A percentile compares a stretch with the other conserved stretches of the same genome.
phyloP scores from a whole-genome alignment of 2,329 filamentous ascomycete genomes.

The Plectosphaerella plurivora region DNA sequence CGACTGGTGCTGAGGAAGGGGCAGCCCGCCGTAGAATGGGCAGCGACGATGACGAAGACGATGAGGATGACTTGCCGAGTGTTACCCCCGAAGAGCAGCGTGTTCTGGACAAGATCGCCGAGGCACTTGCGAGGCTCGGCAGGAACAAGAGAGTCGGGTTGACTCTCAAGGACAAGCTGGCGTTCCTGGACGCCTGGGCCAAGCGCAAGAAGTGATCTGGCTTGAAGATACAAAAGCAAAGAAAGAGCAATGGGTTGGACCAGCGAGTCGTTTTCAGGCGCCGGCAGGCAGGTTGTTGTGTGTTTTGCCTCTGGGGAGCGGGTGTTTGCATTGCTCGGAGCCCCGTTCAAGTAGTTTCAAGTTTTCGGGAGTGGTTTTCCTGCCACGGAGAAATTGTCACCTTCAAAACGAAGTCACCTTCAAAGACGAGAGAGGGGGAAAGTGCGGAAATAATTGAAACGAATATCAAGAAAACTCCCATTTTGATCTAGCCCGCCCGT shows the following conservation, averaged over 20 bases:
- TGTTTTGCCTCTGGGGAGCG: neutral
- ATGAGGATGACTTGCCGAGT: slow-evolving; percentile 19
- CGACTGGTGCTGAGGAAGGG: slow-evolving; percentile 17
- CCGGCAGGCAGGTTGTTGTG: slow-evolving; percentile 3
- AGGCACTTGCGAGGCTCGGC: slow-evolving; percentile 81
- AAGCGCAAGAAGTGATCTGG: slow-evolving; percentile 26
- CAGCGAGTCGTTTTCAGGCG: neutral
- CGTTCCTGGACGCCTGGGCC: slow-evolving; percentile 69
- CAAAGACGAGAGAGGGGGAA: neutral
- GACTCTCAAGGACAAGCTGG: slow-evolving; percentile 75
- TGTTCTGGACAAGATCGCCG: slow-evolving; percentile 73
- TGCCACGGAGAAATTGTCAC: too few species aligned
- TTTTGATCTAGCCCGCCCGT: slow-evolving; percentile 10
- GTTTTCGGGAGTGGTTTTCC: too few species aligned
- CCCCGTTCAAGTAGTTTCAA: neutral
- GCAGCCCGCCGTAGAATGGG: slow-evolving; percentile 21
- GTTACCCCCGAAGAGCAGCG: slow-evolving; percentile 56
- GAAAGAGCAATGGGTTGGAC: neutral
- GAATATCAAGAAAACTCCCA: slow-evolving; percentile 11
- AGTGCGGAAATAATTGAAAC: neutral
- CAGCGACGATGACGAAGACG: slow-evolving; percentile 23
- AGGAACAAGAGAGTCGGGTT: slow-evolving; percentile 85
- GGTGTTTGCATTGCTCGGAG: slow-evolving; percentile 17
- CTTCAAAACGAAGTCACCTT: neutral
- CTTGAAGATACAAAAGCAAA: neutral